phyloP scores from a whole-genome alignment of 257 asterid genomes.

The Nicotiana tomentosiformis region DNA sequence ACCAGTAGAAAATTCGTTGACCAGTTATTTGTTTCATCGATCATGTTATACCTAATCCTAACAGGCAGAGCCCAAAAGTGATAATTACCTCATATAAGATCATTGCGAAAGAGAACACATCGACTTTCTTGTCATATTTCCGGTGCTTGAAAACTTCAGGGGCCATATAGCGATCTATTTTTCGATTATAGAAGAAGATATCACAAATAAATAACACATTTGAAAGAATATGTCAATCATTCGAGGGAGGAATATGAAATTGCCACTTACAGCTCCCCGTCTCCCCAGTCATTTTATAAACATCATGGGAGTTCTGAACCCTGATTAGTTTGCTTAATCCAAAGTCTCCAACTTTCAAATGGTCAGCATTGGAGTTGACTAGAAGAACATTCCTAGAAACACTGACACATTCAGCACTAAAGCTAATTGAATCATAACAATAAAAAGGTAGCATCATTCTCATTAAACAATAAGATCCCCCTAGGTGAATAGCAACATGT shows the following conservation, averaged over 20 bases:
- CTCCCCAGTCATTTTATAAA: slow-evolving; percentile 97
- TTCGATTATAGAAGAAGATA: slow-evolving; percentile 3
- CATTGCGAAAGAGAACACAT: slow-evolving; percentile 96
- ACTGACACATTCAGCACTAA: slow-evolving; percentile 17
- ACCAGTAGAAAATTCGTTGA: slow-evolving; percentile 6
- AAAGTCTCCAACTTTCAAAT: slow-evolving; percentile 96
- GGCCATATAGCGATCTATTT: slow-evolving; percentile 92
- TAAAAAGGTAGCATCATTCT: background rate
- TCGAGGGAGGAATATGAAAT: background rate
- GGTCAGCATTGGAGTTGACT: slow-evolving; percentile 87
- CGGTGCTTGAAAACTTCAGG: slow-evolving; percentile 99
- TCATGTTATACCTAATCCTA: slow-evolving; percentile 14
- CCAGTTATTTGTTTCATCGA: background rate
- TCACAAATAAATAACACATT: slow-evolving; percentile 3
- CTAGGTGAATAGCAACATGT: background rate
- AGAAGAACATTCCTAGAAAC: slow-evolving; percentile 87
- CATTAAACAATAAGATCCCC: background rate
- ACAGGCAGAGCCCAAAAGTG: background rate
- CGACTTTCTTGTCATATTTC: slow-evolving; percentile 94
- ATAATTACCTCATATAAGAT: slow-evolving; percentile 78
- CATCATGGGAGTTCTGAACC: slow-evolving; percentile 89
- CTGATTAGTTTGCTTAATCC: slow-evolving; percentile 90
- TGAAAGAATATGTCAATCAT: background rate
- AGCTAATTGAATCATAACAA: background rate
- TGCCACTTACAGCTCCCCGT: slow-evolving; percentile 94